Conservation (phyloP, 2,329 filamentous ascomycete species). For the Fusarium cicatricum region DNA sequence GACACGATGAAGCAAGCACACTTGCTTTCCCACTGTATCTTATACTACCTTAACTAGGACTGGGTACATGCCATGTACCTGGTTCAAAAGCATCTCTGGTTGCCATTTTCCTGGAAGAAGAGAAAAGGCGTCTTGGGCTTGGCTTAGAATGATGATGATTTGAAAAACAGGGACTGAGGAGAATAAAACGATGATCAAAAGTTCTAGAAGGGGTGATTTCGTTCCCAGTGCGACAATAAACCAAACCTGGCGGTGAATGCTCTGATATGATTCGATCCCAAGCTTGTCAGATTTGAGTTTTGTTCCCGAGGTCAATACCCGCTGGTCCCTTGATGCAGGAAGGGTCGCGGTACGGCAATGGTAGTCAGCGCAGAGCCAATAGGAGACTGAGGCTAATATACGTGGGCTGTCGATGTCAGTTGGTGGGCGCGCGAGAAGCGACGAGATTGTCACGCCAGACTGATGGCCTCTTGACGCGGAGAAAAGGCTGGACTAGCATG, state of each 20-base stretch:
- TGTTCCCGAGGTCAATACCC: background rate
- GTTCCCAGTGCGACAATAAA: slow-evolving; percentile 6
- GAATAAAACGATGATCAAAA: slow-evolving; percentile 7
- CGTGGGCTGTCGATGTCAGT: slow-evolving; percentile 32
- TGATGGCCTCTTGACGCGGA: slow-evolving; percentile 7
- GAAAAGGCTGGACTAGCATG: slow-evolving; percentile 19
- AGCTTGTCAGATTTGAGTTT: background rate
- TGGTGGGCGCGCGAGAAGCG: slow-evolving; percentile 11
- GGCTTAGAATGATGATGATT: slow-evolving; percentile 37
- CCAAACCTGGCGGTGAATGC: slow-evolving; percentile 8
- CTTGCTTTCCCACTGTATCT: slow-evolving; percentile 36
- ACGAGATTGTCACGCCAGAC: background rate
- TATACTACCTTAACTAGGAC: slow-evolving; percentile 21
- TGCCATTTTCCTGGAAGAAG: slow-evolving; percentile 59
- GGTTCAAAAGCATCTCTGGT: slow-evolving; percentile 47
- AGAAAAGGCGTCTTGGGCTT: slow-evolving; percentile 38
- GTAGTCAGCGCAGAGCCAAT: slow-evolving; percentile 29
- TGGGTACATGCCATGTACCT: slow-evolving; percentile 23
- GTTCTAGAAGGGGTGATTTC: slow-evolving; percentile 18
- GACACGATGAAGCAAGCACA: slow-evolving; percentile 24
- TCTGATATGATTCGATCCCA: slow-evolving; percentile 3
- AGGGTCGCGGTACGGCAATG: slow-evolving; percentile 20
- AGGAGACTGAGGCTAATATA: slow-evolving; percentile 8
- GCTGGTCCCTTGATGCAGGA: slow-evolving; percentile 23
- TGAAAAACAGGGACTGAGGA: slow-evolving; percentile 28